Percentiles rank a stretch among this genome's conserved stretches.
These are phyloP conservation scores for Aspergillus coremiiformis DNA, from an alignment of 495 filamentous ascomycete species.

Conservation along the genomic window DNA sequence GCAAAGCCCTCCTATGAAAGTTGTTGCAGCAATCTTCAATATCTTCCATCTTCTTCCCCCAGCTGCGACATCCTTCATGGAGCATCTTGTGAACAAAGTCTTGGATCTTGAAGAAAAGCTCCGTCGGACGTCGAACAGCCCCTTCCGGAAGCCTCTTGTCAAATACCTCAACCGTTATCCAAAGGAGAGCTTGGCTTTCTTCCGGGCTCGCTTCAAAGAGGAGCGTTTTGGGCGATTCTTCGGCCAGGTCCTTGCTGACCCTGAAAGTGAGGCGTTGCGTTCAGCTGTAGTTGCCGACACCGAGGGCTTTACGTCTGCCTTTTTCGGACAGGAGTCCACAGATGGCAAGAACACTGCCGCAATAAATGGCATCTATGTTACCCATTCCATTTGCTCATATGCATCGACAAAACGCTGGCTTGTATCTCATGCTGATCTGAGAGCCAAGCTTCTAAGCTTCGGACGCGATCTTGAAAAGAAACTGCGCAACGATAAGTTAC, in stretches of 20 bases:
- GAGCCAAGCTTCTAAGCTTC: conserved; percentile 56
- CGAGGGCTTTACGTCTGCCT: conserved; percentile 57
- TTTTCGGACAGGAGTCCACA: conserved; percentile 49
- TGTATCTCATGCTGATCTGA: conserved; percentile 63
- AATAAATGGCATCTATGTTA: conserved; percentile 81
- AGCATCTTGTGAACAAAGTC: conserved; percentile 77
- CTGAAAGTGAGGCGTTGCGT: conserved; percentile 66
- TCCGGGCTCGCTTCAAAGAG: conserved; percentile 67
- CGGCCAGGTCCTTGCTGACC: conserved; percentile 76
- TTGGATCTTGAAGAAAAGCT: conserved; percentile 81
- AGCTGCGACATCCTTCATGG: conserved; percentile 84
- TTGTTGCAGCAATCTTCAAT: conserved; percentile 87
- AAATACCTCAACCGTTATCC: conserved; percentile 92
- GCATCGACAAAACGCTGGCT: conserved; percentile 59
- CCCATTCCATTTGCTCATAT: conserved; percentile 60
- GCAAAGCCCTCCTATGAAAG: conserved; percentile 82
- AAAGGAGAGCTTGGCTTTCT: conserved; percentile 74
- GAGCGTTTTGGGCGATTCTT: conserved; percentile 89
- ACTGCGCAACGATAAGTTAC: conserved; percentile 59
- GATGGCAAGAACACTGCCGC: conserved; percentile 64
- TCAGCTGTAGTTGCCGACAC: conserved; percentile 67
- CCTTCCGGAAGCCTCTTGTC: conserved; percentile 86
- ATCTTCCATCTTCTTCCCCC: conserved; percentile 92
- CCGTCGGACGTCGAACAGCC: conserved; percentile 83
- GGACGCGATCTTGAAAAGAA: conserved; percentile 70